These are phyloP conservation scores for Syzygium grande DNA, from an alignment of 345 rosid genomes.

Conservation along the genomic window DNA sequence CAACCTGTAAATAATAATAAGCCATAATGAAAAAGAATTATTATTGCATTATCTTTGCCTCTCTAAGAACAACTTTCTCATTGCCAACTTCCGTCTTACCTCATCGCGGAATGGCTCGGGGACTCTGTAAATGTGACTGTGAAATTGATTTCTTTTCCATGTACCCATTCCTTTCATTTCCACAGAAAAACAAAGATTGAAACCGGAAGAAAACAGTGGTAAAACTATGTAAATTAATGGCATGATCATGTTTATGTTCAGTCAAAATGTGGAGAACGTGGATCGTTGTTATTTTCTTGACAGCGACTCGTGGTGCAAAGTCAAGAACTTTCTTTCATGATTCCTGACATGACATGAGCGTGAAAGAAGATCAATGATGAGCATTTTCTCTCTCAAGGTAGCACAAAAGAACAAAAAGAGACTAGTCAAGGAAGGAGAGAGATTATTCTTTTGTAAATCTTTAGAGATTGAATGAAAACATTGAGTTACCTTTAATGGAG, in stretches of 20 bases:
- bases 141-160: conserved; percentile 87
- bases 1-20: conserved; percentile 27
- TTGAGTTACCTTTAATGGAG: conserved; percentile 50
- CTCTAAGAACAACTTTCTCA: not conserved
- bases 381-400: not conserved
- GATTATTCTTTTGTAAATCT: not conserved
- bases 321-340: not conserved
- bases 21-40: not conserved
- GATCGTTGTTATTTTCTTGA: not conserved
- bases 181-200: not conserved
- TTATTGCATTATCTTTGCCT: not conserved
- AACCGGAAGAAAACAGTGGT: not conserved
- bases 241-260: not conserved
- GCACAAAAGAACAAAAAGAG: not conserved
- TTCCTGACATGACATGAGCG: conserved; percentile 4
- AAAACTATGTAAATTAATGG: not conserved
- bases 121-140: conserved; percentile 69
- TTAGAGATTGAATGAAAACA: not conserved
- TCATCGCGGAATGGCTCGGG: conserved; percentile 74
- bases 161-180: conserved; percentile 53
- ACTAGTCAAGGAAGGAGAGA: not conserved
- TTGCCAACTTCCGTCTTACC: conserved; percentile 19
- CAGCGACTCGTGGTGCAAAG: not conserved
- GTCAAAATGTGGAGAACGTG: not conserved
- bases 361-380: not conserved